Base-by-base conservation (phyloP, 768 basidiomycete species). In the Tricholoma sp. region DNA sequence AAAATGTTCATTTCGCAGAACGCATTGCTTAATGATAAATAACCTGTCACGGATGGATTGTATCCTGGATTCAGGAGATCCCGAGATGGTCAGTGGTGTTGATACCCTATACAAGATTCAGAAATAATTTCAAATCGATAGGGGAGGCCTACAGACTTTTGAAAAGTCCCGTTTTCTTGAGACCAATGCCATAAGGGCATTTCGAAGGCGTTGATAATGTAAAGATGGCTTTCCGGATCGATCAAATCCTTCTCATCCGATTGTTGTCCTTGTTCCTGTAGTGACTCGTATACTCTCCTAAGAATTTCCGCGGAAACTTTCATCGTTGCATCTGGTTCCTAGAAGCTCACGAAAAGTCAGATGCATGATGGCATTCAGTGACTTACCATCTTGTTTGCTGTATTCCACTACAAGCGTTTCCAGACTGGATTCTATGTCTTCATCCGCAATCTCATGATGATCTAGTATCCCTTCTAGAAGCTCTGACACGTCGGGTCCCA, bases 131-230 rank as follows among this genome's bases (percentile, higher is more conserved):
- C 8, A 8, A 54, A 27, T 59, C 51, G 54, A 27, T 32, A 21
- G 43, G 41, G 18, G 10, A 18, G 12, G 51, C 39, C 31, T 19
- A 53, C 81, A 46, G 66, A 96, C 95, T 84, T 89, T 57, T 93
- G 92, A 65, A 98, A 98, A 1, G 89, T 87, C 47, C 88, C 88
- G 57, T 89, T 76, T 65, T 95, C 91, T 29, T 79, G 74, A 14
- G 94, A 93, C 85, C 92, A 99, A 64, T 88, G 82, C 87, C 94
- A 94, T 11, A 85, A 74, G 0, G 97, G 97, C 94, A 98, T 98
- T 52, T 96, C 94, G 64, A 94, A 96, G 9, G 96, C 88, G 68
- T 96, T 85, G 29, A 98, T 76, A 61, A 98, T 76, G 64, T 85
- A 83, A 27, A 98, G 72, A 67, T 97, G 90, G 41, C 79, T 85